Evolutionary conservation across 352 stramenopile genomes (phyloP).

Genomic region (Pythium coloratum): DNA sequence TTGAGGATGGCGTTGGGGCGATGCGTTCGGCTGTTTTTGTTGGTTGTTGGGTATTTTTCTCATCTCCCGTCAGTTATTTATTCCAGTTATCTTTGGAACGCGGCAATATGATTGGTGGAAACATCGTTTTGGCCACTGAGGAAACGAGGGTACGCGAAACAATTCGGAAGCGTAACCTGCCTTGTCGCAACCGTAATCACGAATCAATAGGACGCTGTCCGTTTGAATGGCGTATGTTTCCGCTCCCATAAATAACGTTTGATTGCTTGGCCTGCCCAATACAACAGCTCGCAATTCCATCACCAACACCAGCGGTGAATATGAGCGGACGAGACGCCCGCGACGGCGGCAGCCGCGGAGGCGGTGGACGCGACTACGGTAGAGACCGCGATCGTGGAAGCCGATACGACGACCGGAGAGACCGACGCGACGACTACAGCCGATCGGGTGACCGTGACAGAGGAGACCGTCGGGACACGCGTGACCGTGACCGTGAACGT

Average conservation of each 20-base stretch:
- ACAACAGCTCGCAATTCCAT: conserved; percentile 8
- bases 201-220: conserved; percentile 7
- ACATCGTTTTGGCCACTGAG: neutral
- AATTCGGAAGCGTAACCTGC: conserved; percentile 2
- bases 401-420: conserved; percentile 17
- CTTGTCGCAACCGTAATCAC: conserved; percentile 24
- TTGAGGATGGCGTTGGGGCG: conserved; percentile 13
- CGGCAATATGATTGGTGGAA: conserved; percentile 10
- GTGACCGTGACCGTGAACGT: conserved; percentile 15
- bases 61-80: conserved; percentile 4
- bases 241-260: conserved; percentile 14
- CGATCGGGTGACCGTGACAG: conserved; percentile 27
- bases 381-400: conserved; percentile 19
- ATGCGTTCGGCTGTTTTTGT: conserved; percentile 19
- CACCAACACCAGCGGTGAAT: neutral
- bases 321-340: conserved; percentile 40
- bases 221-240: conserved; percentile 10
- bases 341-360: conserved; percentile 25
- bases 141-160: conserved; percentile 9
- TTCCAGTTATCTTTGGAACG: conserved; percentile 12
- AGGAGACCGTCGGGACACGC: conserved; percentile 16
- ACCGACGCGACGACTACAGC: conserved; percentile 23
- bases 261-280: conserved; percentile 17
- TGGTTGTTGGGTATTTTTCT: conserved; percentile 8
- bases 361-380: conserved; percentile 23